A percentile compares a stretch with the other conserved stretches of the same genome.
phyloP scores from a whole-genome alignment of 768 basidiomycete species.

The Lactarius deliciosus region DNA sequence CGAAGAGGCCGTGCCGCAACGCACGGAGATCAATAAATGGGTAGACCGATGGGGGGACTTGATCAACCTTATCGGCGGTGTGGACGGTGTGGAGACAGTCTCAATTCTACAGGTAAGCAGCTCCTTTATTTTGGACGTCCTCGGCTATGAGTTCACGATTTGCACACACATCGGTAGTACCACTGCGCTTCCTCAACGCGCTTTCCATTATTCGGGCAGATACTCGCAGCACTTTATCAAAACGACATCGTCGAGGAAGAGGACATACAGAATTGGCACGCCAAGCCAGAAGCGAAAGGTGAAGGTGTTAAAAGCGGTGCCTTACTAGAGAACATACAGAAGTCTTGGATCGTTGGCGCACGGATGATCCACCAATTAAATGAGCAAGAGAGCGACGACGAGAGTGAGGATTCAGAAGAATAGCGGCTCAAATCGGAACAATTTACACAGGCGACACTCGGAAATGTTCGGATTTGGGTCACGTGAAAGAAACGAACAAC shows the following conservation, averaged over 20 bases:
- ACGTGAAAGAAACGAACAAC: not conserved
- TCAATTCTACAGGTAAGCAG: conserved; percentile 70
- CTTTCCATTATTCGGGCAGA: conserved; percentile 74
- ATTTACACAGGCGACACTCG: not conserved
- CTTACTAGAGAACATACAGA: conserved; percentile 56
- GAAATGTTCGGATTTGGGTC: not conserved
- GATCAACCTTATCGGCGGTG: conserved; percentile 77
- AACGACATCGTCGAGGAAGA: conserved; percentile 90
- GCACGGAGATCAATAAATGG: conserved; percentile 61
- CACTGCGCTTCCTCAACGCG: conserved; percentile 66
- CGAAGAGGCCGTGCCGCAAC: conserved; percentile 55
- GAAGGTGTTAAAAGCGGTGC: conserved; percentile 43
- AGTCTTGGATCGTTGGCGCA: conserved; percentile 67
- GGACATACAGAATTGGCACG: conserved; percentile 87
- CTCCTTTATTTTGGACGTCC: not conserved
- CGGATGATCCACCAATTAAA: conserved; percentile 82
- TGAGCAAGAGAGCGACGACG: conserved; percentile 63
- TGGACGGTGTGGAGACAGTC: conserved; percentile 79
- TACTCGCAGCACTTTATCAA: conserved; percentile 86
- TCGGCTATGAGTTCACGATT: not conserved
- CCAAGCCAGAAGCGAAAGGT: conserved; percentile 52
- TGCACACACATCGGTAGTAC: conserved; percentile 39
- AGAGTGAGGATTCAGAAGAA: conserved; percentile 30
- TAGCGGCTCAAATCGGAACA: conserved; percentile 31
- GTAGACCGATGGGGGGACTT: conserved; percentile 80